phyloP scores from a whole-genome alignment of 129 eudicot species.

The Flaveria sonorensis region DNA sequence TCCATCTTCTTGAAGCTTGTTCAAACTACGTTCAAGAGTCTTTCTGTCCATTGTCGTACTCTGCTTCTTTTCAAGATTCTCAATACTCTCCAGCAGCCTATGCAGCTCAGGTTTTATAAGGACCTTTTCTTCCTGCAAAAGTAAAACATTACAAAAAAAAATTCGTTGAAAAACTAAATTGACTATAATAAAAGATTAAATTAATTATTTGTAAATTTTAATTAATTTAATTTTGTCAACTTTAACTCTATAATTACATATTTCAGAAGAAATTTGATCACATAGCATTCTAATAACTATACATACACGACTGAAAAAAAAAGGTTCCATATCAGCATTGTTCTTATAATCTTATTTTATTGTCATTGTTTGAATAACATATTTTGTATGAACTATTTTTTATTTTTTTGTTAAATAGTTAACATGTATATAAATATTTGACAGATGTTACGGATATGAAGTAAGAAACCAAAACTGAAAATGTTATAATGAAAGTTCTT shows the following conservation, averaged over 20 bases:
- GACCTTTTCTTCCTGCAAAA: slow-evolving; percentile 72
- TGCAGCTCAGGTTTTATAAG: slow-evolving; percentile 73
- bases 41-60: slow-evolving; percentile 62
- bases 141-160: not conserved
- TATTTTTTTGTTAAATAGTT: not conserved
- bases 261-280: not conserved
- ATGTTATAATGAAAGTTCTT: not conserved
- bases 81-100: slow-evolving; percentile 67
- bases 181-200: not conserved
- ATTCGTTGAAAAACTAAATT: not conserved
- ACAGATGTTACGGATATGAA: not conserved
- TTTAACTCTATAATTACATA: not conserved
- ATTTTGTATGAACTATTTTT: not conserved
- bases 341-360: too few relatives aligned
- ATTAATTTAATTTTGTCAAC: not conserved
- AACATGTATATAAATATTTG: not conserved
- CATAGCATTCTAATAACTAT: too few relatives aligned
- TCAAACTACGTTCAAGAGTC: slow-evolving; percentile 69
- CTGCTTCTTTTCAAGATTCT: slow-evolving; percentile 55
- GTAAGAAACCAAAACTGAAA: not conserved
- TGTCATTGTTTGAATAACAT: not conserved
- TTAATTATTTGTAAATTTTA: not conserved
- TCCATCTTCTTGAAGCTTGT: slow-evolving; percentile 77
- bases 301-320: too few relatives aligned
- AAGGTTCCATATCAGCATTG: too few relatives aligned